phyloP scores from a whole-genome alignment of 176 grass and related monocot genomes.

The Ampelocalamus luodianensis region DNA sequence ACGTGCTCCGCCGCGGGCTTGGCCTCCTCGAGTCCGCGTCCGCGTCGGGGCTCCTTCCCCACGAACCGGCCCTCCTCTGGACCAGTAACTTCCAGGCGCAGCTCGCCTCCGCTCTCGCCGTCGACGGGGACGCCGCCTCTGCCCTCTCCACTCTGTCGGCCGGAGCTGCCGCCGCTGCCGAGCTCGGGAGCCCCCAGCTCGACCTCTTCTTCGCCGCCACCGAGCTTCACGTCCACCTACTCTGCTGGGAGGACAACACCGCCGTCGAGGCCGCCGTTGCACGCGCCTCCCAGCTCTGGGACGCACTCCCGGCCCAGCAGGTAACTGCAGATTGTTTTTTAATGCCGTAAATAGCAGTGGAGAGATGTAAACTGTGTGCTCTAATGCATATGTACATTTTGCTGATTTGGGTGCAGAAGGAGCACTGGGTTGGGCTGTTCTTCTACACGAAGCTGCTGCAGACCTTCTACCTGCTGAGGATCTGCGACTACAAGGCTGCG shows the following conservation, averaged over 20 bases:
- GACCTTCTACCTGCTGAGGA: slow-evolving; percentile 85
- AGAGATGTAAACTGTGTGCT: slow-evolving; percentile 9
- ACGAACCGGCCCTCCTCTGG: slow-evolving; percentile 59
- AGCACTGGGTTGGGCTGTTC: slow-evolving; percentile 78
- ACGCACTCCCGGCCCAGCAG: slow-evolving; percentile 65
- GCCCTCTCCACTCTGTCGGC: slow-evolving; percentile 63
- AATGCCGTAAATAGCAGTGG: background rate
- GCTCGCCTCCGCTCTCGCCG: slow-evolving; percentile 73
- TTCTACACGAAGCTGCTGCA: slow-evolving; percentile 83
- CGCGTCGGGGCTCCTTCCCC: slow-evolving; percentile 40
- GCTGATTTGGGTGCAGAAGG: slow-evolving; percentile 56
- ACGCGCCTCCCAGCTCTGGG: slow-evolving; percentile 57
- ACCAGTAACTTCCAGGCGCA: slow-evolving; percentile 87
- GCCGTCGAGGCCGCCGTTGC: slow-evolving; percentile 58
- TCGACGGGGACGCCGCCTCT: slow-evolving; percentile 66
- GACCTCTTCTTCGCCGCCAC: slow-evolving; percentile 95
- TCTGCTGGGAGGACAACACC: slow-evolving; percentile 77
- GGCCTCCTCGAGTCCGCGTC: slow-evolving; percentile 56
- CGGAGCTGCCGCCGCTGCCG: slow-evolving; percentile 59
- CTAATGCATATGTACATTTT: background rate
- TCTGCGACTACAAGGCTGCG: slow-evolving; percentile 85
- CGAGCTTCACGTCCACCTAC: slow-evolving; percentile 70
- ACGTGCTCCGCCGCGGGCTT: slow-evolving; percentile 68
- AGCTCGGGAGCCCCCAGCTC: slow-evolving; percentile 70
- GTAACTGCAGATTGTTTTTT: slow-evolving; percentile 35